Percentiles rank a stretch among this genome's conserved stretches.
Evolutionary conservation across 257 asterid genomes (phyloP).

Genomic region (Euphrasia confusa): DNA sequence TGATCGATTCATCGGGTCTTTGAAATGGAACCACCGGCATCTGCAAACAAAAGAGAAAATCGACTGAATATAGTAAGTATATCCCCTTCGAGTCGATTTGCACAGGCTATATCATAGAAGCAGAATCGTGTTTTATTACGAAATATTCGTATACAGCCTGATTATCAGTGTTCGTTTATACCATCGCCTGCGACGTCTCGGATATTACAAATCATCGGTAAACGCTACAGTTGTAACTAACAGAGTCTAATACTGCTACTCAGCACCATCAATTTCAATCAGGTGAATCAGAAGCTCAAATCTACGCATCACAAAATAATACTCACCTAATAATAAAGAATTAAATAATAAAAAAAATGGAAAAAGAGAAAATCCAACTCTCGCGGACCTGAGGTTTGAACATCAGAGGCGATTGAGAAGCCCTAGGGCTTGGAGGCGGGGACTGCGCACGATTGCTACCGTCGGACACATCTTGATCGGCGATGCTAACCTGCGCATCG

Average conservation of each 20-base stretch:
- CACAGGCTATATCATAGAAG: conserved; percentile 20
- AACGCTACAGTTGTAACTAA: conserved; percentile 25
- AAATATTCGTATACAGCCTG: conserved; percentile 43
- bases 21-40: conserved; percentile 90
- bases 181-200: too few species aligned
- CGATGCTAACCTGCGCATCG: conserved; percentile 43
- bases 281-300: conserved; percentile 23
- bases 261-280: conserved; percentile 22
- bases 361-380: conserved; percentile 8
- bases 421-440: conserved; percentile 92
- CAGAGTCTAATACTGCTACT: conserved; percentile 22
- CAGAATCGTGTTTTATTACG: conserved; percentile 15
- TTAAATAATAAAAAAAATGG: background rate
- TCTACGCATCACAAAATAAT: conserved; percentile 14
- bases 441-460: conserved; percentile 38
- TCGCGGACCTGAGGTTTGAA: conserved; percentile 83
- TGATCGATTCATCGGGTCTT: conserved; percentile 80
- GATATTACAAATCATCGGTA: too few species aligned
- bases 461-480: conserved; percentile 33
- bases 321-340: background rate
- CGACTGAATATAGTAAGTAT: conserved; percentile 5
- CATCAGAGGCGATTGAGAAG: conserved; percentile 80
- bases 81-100: background rate
- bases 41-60: conserved; percentile 33
- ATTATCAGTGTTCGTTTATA: background rate